These are phyloP conservation scores for Anacardium occidentale DNA, from an alignment of 345 rosid genomes.

Conservation along the genomic window DNA sequence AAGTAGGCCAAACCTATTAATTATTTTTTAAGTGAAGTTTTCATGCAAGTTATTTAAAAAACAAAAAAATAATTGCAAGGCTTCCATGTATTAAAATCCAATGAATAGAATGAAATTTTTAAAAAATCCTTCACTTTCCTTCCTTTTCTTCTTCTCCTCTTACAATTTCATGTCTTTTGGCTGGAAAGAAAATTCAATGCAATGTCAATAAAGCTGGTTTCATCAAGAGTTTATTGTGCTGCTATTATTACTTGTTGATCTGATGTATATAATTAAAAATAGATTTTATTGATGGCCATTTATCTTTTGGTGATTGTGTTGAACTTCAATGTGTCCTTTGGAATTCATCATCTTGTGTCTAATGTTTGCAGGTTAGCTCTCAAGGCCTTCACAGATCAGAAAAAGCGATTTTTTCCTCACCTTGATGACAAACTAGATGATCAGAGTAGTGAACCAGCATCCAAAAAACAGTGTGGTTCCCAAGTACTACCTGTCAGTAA, in stretches of 20 bases:
- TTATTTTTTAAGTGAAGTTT: neutral
- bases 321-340: neutral
- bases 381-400: constrained; percentile 93
- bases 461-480: constrained; percentile 50
- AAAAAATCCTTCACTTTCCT: neutral
- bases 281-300: neutral
- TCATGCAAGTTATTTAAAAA: neutral
- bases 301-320: neutral
- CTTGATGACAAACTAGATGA: constrained; percentile 55
- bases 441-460: constrained; percentile 38
- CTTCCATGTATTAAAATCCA: neutral
- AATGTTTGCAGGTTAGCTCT: constrained; percentile 71
- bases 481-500: constrained; percentile 30
- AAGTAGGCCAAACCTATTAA: neutral
- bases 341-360: constrained; percentile 15
- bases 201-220: neutral
- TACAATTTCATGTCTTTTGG: neutral
- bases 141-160: neutral
- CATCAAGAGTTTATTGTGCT: neutral
- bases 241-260: neutral
- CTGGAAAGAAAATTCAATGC: neutral
- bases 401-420: constrained; percentile 83
- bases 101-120: neutral
- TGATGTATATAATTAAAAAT: neutral
- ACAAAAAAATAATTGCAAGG: neutral